Evolutionary conservation across 148 eudicot genomes (phyloP), one percentile per base, ranked within the genome.

Genomic region (Diospyros lotus): DNA sequence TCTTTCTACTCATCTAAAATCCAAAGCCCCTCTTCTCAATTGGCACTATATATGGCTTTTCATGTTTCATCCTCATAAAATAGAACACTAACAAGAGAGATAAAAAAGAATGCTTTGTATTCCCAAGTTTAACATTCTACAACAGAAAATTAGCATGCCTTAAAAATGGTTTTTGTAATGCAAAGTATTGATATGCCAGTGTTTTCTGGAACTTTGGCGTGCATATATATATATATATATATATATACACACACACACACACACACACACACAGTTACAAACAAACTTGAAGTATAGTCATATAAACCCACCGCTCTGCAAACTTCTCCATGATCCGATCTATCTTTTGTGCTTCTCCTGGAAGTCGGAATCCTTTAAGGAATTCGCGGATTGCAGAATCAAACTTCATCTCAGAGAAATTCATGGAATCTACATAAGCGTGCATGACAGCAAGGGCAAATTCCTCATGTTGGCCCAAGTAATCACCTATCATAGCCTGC

Each of bases 271-370:
- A 28, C 0, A 28, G 28, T 28, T 28, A 28, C 28, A 28, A 28
- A 28, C 28, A 28, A 28, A 28, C 28, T 45, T 43, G 18, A 13
- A 50, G 59, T 14, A 46, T 10, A 46, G 15, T 66, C 38, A 43
- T 72, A 80, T 53, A 81, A 85, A 84, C 92, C 72, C 84, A 95
- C 98, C 98, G 97, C 75, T 92, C 98, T 4, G 97, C 98, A 84
- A 95, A 95, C 74, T 95, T 95, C 73, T 95, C 98, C 98, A 95
- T 95, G 56, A 95, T 91, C 68, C 97, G 97, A 82, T 95, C 98
- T 79, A 95, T 95, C 90, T 95, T 95, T 76, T 95, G 98, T 80
- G 98, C 98, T 89, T 95, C 98, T 78, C 98, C 97, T 55, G 98
- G 98, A 87, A 95, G 96, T 80, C 98, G 89, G 78, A 95, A 95